These are phyloP conservation scores for Penicillium paneum DNA, from an alignment of 2,329 filamentous ascomycete species.

Conservation along the genomic window DNA sequence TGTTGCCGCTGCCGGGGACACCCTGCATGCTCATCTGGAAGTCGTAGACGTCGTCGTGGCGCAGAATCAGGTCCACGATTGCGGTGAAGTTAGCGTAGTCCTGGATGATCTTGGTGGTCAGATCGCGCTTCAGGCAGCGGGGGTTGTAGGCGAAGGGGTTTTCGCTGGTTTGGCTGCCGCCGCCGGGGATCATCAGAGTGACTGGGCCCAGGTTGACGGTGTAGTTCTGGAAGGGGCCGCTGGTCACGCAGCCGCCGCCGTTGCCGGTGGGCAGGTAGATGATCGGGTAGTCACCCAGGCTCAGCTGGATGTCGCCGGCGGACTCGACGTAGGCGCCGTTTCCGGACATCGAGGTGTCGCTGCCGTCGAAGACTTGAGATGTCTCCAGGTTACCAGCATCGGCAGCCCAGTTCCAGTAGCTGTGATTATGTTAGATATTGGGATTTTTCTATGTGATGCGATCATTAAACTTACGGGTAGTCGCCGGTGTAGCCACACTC, in stretches of 20 bases:
- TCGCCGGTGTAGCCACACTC: conserved; percentile 42
- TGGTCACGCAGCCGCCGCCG: conserved; percentile 37
- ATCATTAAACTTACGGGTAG: conserved; percentile 22
- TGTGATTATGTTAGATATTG: not conserved
- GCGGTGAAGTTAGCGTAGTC: conserved; percentile 23
- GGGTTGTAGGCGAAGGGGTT: conserved; percentile 31
- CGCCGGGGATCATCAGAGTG: conserved; percentile 13
- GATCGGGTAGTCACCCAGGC: conserved; percentile 27
- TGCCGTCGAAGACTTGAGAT: conserved; percentile 53
- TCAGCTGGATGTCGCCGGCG: conserved; percentile 22
- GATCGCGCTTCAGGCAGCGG: conserved; percentile 29
- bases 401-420: conserved; percentile 50
- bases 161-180: not conserved
- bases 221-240: conserved; percentile 38
- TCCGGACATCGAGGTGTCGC: conserved; percentile 45
- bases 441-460: not conserved
- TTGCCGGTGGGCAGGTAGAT: conserved; percentile 42
- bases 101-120: conserved; percentile 22
- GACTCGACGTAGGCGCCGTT: conserved; percentile 40
- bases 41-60: conserved; percentile 25
- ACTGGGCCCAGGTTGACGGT: conserved; percentile 29
- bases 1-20: conserved; percentile 28
- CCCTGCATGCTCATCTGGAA: conserved; percentile 43
- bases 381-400: conserved; percentile 37
- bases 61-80: conserved; percentile 22